These are phyloP conservation scores for Pyrus communis DNA, from an alignment of 306 rosid genomes.

Conservation along the genomic window DNA sequence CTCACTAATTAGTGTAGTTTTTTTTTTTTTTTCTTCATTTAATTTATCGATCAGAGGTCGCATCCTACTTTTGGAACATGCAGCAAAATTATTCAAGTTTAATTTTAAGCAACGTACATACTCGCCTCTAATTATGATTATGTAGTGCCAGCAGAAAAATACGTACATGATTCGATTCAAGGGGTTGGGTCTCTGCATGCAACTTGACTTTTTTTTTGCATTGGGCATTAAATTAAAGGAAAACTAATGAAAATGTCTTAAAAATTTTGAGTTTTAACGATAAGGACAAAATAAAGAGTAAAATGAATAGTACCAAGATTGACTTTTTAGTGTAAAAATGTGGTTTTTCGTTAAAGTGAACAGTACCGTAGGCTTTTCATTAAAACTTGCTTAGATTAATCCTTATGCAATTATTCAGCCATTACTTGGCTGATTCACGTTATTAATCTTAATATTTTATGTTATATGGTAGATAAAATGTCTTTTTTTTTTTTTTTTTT, in stretches of 20 bases:
- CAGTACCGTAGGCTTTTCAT: too few species aligned
- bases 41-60: background rate
- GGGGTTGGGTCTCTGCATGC: background rate
- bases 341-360: too few species aligned
- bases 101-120: background rate
- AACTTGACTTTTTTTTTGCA: background rate
- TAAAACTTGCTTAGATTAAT: background rate
- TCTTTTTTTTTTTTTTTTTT: too few species aligned
- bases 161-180: background rate
- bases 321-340: too few species aligned
- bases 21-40: background rate
- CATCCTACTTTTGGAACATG: background rate
- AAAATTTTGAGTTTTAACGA: too few species aligned
- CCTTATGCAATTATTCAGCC: background rate
- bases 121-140: background rate
- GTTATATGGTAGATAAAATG: background rate
- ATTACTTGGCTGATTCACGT: background rate
- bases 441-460: background rate
- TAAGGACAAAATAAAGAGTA: too few species aligned
- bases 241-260: too few species aligned
- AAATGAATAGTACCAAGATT: too few species aligned
- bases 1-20: background rate
- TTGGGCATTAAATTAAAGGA: background rate
- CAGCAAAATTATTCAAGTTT: background rate
- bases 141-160: background rate